These are phyloP conservation scores for Podaxis pistillaris DNA, from an alignment of 768 basidiomycete species.

Conservation along the genomic window DNA sequence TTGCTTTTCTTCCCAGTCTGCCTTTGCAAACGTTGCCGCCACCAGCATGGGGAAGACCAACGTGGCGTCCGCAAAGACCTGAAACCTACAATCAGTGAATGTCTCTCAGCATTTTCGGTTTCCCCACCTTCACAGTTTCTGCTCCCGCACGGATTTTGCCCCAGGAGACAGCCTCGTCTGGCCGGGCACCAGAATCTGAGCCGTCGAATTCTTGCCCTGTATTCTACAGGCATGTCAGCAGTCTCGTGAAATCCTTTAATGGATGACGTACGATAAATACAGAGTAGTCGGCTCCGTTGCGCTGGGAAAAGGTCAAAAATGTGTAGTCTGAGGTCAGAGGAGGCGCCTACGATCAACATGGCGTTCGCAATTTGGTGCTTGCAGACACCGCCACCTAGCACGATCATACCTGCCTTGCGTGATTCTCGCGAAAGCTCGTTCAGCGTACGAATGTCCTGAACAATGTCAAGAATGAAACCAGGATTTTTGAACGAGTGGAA, in stretches of 20 bases:
- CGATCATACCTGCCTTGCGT: conserved; percentile 95
- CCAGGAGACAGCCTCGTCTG: conserved; percentile 98
- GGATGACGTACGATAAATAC: conserved; percentile 78
- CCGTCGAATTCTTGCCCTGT: conserved; percentile 99
- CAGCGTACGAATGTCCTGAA: conserved; percentile 86
- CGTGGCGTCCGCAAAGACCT: conserved; percentile 95
- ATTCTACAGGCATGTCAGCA: conserved; percentile 52
- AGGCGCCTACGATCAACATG: conserved; percentile 86
- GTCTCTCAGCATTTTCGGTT: background rate
- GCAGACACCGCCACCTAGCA: conserved; percentile 96
- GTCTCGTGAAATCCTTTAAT: background rate
- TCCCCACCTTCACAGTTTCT: conserved; percentile 73
- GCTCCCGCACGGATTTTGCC: conserved; percentile 92
- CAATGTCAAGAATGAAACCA: conserved; percentile 88
- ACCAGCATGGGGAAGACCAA: conserved; percentile 94
- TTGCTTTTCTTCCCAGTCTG: conserved; percentile 15
- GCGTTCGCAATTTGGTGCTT: conserved; percentile 99
- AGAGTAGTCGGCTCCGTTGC: conserved; percentile 96
- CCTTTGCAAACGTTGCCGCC: conserved; percentile 86
- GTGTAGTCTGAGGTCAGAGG: too few species aligned
- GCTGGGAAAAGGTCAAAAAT: conserved; percentile 41
- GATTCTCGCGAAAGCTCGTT: conserved; percentile 89
- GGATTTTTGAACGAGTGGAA: conserved; percentile 94
- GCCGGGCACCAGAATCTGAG: conserved; percentile 94
- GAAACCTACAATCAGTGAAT: background rate